phyloP scores from a whole-genome alignment of 208 protist species.

The Leishmania braziliensis region DNA sequence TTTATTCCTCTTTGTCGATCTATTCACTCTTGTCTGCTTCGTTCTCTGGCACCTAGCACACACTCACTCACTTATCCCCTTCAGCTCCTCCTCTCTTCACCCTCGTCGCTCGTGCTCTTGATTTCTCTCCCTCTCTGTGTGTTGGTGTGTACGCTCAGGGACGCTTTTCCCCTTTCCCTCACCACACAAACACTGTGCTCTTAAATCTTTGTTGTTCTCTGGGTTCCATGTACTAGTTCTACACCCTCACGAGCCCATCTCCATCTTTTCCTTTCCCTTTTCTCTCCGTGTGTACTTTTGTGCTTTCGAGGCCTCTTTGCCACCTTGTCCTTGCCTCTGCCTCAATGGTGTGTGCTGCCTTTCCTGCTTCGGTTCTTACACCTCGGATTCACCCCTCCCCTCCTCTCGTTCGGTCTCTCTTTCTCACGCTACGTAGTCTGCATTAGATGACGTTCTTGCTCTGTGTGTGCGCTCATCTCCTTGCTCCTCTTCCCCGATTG shows the following conservation, averaged over 20 bases:
- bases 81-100: neutral
- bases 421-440: neutral
- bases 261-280: neutral
- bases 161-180: neutral
- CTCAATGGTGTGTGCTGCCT: neutral
- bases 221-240: slow-evolving; percentile 3
- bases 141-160: neutral
- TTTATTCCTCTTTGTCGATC: neutral
- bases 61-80: neutral
- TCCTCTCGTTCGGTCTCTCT: neutral
- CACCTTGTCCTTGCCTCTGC: neutral
- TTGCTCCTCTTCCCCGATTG: neutral
- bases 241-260: neutral
- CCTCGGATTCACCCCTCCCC: neutral
- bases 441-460: neutral
- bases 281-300: neutral
- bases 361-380: neutral
- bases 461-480: neutral
- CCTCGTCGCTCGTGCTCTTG: neutral
- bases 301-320: slow-evolving; percentile 3
- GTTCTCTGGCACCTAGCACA: neutral
- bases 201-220: slow-evolving; percentile 1
- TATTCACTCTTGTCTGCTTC: neutral
- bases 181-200: neutral
- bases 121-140: neutral